Base-by-base conservation (phyloP, 1,139 yeast species). In the Yamadazyma dendronema region DNA sequence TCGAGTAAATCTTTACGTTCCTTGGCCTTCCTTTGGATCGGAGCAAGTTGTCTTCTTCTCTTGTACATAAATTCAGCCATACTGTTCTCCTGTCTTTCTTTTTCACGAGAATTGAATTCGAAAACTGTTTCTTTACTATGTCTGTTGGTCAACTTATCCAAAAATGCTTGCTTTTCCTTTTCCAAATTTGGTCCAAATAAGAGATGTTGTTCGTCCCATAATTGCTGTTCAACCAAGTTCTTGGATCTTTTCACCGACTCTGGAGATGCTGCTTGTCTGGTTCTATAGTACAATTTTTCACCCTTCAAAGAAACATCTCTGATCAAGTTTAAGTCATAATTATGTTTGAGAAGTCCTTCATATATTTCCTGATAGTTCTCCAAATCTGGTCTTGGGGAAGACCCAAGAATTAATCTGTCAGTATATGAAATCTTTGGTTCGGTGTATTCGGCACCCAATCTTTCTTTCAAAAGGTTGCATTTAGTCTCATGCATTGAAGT, bases 201-300 rank as follows among this genome's bases (percentile, higher is more conserved):
- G 28, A 88, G 60, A 61, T 88, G 90, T 51, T 85, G 92, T 23
- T 78, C 89, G 57, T 90, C 96, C 97, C 97, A 94, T 8, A 66
- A 52, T 3, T 85, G 89, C 8, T 81, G 70, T n/a, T 73, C 74
- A 45, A 84, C 62, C 34, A 92, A 68, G 53, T 88, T 96, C 57
- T 86, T 90, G 19, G 95, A 75, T 54, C 97, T 74, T 53, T 85
- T 86, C 28, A 87, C 76, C 7, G 95, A 83, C 55, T 89, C 97
- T 21, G 69, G 71, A 2, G 96, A 86, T 0, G 98, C 96, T 0
- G 94, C 72, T 35, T 84, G 82, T 56, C 97, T 77, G 1, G 97
- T 87, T 59, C 89, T 82, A 56, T 83, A 73, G 55, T 88, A 92
- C 41, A 92, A 70, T 53, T 84, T 83, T 57, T 92, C 98, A 46